phyloP scores from a whole-genome alignment of 2,329 filamentous ascomycete genomes.

The Colletotrichum destructivum region DNA sequence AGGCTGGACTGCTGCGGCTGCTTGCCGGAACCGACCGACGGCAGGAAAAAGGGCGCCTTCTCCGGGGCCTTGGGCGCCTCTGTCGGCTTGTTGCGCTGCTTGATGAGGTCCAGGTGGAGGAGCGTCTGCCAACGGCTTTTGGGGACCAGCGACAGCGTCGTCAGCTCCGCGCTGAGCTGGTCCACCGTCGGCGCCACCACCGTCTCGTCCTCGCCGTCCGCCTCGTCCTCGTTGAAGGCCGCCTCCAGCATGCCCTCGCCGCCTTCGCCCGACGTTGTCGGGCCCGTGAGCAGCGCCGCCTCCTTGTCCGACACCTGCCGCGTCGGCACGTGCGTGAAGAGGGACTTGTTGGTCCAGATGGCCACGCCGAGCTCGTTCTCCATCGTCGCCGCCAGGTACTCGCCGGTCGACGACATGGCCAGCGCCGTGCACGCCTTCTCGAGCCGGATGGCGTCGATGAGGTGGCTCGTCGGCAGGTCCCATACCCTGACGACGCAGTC shows the following conservation, averaged over 20 bases:
- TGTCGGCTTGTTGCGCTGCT: conserved; percentile 93
- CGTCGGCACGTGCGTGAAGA: conserved; percentile 92
- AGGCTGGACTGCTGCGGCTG: conserved; percentile 44
- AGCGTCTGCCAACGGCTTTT: conserved; percentile 95
- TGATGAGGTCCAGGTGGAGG: conserved; percentile 91
- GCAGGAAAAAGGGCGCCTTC: conserved; percentile 96
- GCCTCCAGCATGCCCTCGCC: conserved; percentile 83
- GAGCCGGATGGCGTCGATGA: conserved; percentile 92
- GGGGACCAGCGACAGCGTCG: conserved; percentile 90
- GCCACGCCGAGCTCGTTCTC: conserved; percentile 89
- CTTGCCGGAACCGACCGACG: conserved; percentile 68
- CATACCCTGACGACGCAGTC: conserved; percentile 88
- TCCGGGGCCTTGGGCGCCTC: conserved; percentile 93
- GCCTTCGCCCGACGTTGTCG: conserved; percentile 87
- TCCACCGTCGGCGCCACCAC: conserved; percentile 74
- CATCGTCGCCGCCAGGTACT: conserved; percentile 93
- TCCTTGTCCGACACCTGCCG: conserved; percentile 86
- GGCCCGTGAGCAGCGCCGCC: conserved; percentile 75
- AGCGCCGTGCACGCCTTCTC: conserved; percentile 85
- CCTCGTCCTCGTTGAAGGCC: conserved; percentile 73
- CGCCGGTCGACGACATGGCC: conserved; percentile 90
- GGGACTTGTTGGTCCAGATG: conserved; percentile 93
- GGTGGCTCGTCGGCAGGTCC: conserved; percentile 95
- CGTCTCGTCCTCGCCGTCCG: conserved; percentile 67
- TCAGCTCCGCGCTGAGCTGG: conserved; percentile 85